A percentile compares a stretch with the other conserved stretches of the same genome.
phyloP scores from a whole-genome alignment of 176 grass and related monocot species.

The Ananas comosus region DNA sequence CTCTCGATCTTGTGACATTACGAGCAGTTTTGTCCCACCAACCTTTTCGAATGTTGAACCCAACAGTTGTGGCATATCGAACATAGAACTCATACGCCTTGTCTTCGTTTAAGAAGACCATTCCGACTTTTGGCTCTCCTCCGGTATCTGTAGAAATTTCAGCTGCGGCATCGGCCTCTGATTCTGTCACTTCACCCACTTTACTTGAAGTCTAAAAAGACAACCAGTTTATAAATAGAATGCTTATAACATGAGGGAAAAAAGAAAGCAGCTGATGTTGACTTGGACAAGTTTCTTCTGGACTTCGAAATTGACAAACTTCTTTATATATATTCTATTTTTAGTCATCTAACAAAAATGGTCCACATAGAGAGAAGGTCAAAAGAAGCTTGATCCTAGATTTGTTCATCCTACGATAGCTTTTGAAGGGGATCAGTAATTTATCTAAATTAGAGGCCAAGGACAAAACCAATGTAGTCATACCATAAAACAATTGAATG shows the following conservation, averaged over 20 bases:
- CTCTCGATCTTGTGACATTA: conserved; percentile 46
- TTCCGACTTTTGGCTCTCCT: conserved; percentile 60
- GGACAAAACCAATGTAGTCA: too few species aligned
- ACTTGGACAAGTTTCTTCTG: too few species aligned
- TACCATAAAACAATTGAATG: too few species aligned
- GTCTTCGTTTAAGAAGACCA: conserved; percentile 73
- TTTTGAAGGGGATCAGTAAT: too few species aligned
- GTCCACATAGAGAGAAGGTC: too few species aligned
- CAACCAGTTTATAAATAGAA: conserved; percentile 1
- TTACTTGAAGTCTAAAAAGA: conserved; percentile 37
- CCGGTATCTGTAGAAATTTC: conserved; percentile 44
- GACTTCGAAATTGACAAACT: too few species aligned
- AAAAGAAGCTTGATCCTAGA: too few species aligned
- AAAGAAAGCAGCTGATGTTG: not conserved
- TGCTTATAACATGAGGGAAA: conserved; percentile 7
- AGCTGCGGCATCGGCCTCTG: conserved; percentile 46
- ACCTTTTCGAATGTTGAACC: conserved; percentile 73
- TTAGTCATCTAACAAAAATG: too few species aligned
- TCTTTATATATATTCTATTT: too few species aligned
- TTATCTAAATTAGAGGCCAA: too few species aligned
- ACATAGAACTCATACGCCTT: conserved; percentile 74
- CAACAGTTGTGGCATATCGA: conserved; percentile 51
- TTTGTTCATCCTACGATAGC: too few species aligned
- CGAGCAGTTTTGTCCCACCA: conserved; percentile 61
- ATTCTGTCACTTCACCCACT: conserved; percentile 41